Evolutionary conservation across 2,329 filamentous ascomycete genomes (phyloP), one percentile per base, ranked within the genome.

Genomic region (Clarireedia hainanense): DNA sequence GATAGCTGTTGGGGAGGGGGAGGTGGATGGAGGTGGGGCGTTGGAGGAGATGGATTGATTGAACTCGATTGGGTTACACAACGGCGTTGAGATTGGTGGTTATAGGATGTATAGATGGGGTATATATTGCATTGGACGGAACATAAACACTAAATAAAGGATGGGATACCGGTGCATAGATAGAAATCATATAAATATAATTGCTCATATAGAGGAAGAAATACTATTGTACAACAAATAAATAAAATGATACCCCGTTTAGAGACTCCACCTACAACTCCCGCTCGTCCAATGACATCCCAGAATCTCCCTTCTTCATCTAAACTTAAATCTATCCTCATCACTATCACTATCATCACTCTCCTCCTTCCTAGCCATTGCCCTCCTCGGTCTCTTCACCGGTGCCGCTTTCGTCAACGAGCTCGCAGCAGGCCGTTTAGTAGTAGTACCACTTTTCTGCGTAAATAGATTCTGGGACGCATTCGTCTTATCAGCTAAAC

Each of bases 31-130:
- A 12, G 65, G 67, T 46, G 74, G 69, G 17, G 69, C 70, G 26
- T 80, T 84, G 79, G 81, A 84, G 37, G 73, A 79, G 63, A 83
- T 85, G 81, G 83, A 86, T 64, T 83, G 69, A 65, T 57, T 14
- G 30, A 12, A 30, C 27, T 30, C 12, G 30, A 12, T 34, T 34
- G 30, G 10, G 10, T 34, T 12, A 4, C 12, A 4, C 30, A 34
- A 34, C 10, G 30, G 30, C 30, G 30, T 34, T 34, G 10, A 34
- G 30, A 34, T 14, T 34, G 9, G 30, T 9, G 10, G 30, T 4
- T 27, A 7, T 6, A 27, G 26, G 26, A 17, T 34, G 23, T 12
- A 46, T 23, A 37, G 27, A 47, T 5, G 6, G 15, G 20, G 23
- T 3, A 34, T 52, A 20, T 36, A 9, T 1, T n/a, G 10, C 4